Base-by-base conservation (phyloP, 768 basidiomycete genomes). In the Suillus americanus region DNA sequence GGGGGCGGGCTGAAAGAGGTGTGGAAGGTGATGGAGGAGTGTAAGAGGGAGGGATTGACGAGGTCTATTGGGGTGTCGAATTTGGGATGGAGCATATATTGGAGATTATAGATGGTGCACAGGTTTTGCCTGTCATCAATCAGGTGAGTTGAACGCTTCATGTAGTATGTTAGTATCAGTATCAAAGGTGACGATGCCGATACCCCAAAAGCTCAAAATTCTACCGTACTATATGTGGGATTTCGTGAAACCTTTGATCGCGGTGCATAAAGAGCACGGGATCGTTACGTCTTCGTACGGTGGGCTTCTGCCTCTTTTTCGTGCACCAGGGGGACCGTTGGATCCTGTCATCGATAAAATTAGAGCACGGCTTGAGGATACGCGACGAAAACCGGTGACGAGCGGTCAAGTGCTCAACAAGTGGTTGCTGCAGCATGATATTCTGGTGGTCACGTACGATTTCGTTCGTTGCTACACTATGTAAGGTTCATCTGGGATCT, bases 51-150 rank as follows among this genome's bases (percentile, higher is more conserved):
- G 33, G 33, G 33, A 33, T 33, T 33, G 33, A 33, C 33, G 33
- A 33, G 41, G 64, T 64, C 28, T 72, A 89, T 90, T 61, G 90
- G 90, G n/a, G 88, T 92, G 64, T 87, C 86, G 76, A 92, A 91
- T 74, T 91, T 72, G 72, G 71, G 10, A 66, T 89, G 38, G 72
- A 79, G 1, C 75, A 87, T 55, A 78, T 92, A n/a, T 77, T 88
- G 69, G 73, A 73, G 3, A 66, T 91, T 3, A 60, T 86, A 61
- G 83, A 82, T 68, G 71, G 74, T 1, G 86, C 86, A 1, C 79
- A 75, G 41, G 74, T 88, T 67, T 84, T 81, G 40, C 90, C 90
- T 4, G 86, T 85, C 1, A 89, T 89, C 41, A 90, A 93, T 70
- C 90, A 92, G 79, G 89, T 86, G 37, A 5, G 37, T 18, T 12